Conservation (phyloP, 352 stramenopile genomes). For the Globisporangium takayamanum region DNA sequence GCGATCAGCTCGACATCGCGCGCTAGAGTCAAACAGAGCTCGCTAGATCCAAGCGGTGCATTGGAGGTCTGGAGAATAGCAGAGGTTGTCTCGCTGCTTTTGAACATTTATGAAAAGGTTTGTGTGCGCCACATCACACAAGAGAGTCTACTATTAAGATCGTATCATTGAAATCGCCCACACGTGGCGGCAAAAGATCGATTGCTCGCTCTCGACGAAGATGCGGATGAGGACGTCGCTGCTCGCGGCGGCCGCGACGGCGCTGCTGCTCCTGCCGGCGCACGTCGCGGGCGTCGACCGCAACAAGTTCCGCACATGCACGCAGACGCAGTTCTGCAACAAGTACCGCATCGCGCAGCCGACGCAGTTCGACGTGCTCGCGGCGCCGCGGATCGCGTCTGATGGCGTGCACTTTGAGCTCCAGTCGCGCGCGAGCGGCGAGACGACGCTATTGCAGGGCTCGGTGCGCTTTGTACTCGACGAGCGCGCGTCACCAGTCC, state of each 20-base stretch:
- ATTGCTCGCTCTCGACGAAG: too few species aligned
- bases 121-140: too few species aligned
- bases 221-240: neutral
- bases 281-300: conserved; percentile 84
- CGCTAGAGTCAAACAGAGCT: too few species aligned
- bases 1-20: too few species aligned
- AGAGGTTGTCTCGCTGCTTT: too few species aligned
- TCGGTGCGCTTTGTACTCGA: conserved; percentile 50
- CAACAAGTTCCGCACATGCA: conserved; percentile 97
- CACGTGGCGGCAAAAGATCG: too few species aligned
- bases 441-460: conserved; percentile 27
- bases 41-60: too few species aligned
- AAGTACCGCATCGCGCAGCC: conserved; percentile 42
- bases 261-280: conserved; percentile 1
- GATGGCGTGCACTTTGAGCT: conserved; percentile 47
- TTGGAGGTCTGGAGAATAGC: neutral
- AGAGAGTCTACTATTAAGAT: too few species aligned
- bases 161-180: too few species aligned
- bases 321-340: conserved; percentile 96
- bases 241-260: neutral
- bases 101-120: too few species aligned
- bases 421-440: conserved; percentile 15
- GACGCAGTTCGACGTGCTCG: conserved; percentile 25
- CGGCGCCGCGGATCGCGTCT: conserved; percentile 20
- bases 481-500: conserved; percentile 22